Evolutionary conservation across 176 grass and related monocot genomes (phyloP), one percentile per base, ranked within the genome.

Genomic region (Raddia distichophylla): DNA sequence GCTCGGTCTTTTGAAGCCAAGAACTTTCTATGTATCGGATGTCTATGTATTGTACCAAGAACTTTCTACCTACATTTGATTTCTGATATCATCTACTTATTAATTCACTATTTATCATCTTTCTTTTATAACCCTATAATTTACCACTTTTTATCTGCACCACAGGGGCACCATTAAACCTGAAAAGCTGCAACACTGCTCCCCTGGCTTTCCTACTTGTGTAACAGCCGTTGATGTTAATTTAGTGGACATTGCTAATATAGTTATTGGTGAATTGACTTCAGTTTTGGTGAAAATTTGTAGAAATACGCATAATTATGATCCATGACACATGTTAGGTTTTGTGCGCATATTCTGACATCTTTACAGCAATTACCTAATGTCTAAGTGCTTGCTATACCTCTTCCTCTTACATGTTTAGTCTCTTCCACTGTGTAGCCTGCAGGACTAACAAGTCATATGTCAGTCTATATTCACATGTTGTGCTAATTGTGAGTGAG

Each of bases 221-320:
- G 7, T 33, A 43, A 16, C 13, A 17, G 1, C 63, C 3, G 10
- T 35, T 4, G 10, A 1, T 44, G 71, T 8, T 18, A 51, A 62
- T 75, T 75, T 68, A 52, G 15, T 62, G 42, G n/a, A 74, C 27
- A 19, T 63, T 52, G 48, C 18, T 67, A 69, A 63, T 45, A 35
- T 55, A 49, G 47, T 43, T 27, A 63, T 40, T 50, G 11, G 45
- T 42, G 47, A 77, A 14, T 44, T 69, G 46, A 16, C 3, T 3
- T 60, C 34, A 68, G 14, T 64, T 16, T 60, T 88, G 27, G 48
- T 49, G 35, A 55, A 87, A 35, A 79, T 27, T 27, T 68, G 18
- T 60, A 63, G 44, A 46, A 71, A 54, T 75, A 81, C 56, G 11
- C 48, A 68, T 55, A 10, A 42, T 11, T 3, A 74, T 60, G 42